Conservation (phyloP, 306 rosid genomes). For the Urtica urens region DNA sequence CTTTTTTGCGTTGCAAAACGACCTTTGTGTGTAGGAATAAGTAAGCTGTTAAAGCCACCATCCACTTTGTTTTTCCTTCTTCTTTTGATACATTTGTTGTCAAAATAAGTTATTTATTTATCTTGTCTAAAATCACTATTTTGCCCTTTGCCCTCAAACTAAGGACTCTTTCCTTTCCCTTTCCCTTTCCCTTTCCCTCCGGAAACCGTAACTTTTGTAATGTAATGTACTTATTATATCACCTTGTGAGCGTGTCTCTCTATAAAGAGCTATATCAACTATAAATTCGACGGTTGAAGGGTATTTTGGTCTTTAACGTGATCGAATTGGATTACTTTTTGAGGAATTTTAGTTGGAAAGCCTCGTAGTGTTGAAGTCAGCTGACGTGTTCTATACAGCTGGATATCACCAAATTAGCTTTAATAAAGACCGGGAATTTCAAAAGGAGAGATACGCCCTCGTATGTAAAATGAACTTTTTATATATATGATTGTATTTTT, state of each 20-base stretch:
- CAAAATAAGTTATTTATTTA: neutral
- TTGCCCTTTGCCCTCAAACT: neutral
- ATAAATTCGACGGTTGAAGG: neutral
- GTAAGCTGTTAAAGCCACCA: conserved; percentile 9
- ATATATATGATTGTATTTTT: too few relatives aligned
- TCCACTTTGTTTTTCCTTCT: neutral
- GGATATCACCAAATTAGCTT: conserved; percentile 1
- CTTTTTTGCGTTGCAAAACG: neutral
- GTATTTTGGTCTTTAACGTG: conserved; percentile 7
- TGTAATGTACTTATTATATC: too few relatives aligned
- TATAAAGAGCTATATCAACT: too few relatives aligned
- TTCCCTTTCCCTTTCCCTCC: neutral
- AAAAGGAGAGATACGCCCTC: conserved; percentile 14
- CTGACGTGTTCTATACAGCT: conserved; percentile 33
- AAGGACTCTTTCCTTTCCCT: neutral
- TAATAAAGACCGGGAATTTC: neutral
- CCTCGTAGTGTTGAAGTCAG: conserved; percentile 20
- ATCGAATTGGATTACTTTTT: too few relatives aligned
- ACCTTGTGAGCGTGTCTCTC: too few relatives aligned
- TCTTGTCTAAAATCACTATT: neutral
- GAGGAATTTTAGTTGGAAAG: neutral
- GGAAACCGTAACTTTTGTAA: too few relatives aligned
- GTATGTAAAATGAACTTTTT: too few relatives aligned
- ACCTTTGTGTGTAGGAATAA: conserved; percentile 26
- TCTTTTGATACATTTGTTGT: neutral